Evolutionary conservation across 352 stramenopile genomes (phyloP).

Genomic region (Phytophthora pistaciae): DNA sequence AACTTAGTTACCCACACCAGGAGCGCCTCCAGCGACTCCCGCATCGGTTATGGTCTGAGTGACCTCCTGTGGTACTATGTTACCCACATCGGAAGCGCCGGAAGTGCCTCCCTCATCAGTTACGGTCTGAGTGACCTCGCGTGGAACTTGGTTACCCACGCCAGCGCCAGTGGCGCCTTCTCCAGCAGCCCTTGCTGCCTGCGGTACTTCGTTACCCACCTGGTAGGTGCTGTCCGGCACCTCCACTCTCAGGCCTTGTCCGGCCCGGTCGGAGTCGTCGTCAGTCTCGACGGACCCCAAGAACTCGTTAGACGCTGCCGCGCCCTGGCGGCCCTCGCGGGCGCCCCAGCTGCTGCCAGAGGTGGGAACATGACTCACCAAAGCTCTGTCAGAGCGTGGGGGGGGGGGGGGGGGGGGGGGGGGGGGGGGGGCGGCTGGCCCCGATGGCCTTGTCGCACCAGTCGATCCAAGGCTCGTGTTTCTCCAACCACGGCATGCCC

Average conservation of each 20-base stretch:
- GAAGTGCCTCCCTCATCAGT: not conserved
- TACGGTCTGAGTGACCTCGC: too few relatives aligned
- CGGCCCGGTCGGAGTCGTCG: too few relatives aligned
- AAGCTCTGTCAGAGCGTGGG: constrained; percentile 10
- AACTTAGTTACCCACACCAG: not conserved
- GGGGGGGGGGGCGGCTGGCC: not conserved
- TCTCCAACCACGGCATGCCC: constrained; percentile 25
- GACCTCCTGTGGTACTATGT: constrained; percentile 1
- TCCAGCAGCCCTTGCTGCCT: too few relatives aligned
- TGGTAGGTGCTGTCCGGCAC: not conserved
- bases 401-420: too few relatives aligned
- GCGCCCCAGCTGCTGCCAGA: not conserved
- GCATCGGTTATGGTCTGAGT: too few relatives aligned
- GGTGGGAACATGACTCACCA: constrained; percentile 15
- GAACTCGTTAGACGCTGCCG: not conserved
- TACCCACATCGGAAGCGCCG: not conserved
- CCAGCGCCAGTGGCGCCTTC: too few relatives aligned
- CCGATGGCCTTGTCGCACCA: constrained; percentile 17
- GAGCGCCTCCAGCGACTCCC: not conserved
- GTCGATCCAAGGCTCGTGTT: constrained; percentile 26
- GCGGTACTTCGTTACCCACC: not conserved
- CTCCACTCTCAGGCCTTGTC: not conserved
- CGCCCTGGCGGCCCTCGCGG: not conserved
- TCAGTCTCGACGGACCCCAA: not conserved
- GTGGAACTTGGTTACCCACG: too few relatives aligned